A percentile compares a stretch with the other conserved stretches of the same genome.
Evolutionary conservation across 106 monocot species (phyloP).

Genomic region (Acanthochlamys bracteata): DNA sequence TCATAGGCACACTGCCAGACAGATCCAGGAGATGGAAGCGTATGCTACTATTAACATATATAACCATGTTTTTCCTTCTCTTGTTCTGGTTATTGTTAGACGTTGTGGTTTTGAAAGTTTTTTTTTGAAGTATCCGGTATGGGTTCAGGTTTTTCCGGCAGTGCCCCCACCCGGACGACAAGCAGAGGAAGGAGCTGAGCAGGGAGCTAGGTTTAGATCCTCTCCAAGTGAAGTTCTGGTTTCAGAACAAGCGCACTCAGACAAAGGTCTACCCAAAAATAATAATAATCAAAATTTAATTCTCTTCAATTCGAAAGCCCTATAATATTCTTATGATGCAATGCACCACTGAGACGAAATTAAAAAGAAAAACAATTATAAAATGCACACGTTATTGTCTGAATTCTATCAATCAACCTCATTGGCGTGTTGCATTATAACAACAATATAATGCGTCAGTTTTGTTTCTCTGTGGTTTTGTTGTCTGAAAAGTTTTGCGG

Average conservation of each 20-base stretch:
- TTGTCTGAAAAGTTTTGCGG: too few species aligned
- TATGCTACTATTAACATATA: slow-evolving; percentile 33
- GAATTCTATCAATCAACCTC: too few species aligned
- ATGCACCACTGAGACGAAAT: too few species aligned
- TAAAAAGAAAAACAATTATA: too few species aligned
- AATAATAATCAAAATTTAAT: not conserved
- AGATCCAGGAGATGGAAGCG: slow-evolving; percentile 97
- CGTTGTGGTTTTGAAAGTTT: not conserved
- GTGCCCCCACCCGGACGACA: slow-evolving; percentile 97
- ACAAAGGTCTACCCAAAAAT: slow-evolving; percentile 53
- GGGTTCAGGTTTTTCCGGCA: slow-evolving; percentile 79
- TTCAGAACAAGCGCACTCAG: slow-evolving; percentile 99
- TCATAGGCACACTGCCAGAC: slow-evolving; percentile 90
- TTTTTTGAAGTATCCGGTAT: not conserved
- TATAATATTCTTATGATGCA: too few species aligned
- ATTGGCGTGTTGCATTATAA: too few species aligned
- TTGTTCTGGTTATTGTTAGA: not conserved
- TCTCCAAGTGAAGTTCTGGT: slow-evolving; percentile 96
- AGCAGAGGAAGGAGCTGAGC: slow-evolving; percentile 94
- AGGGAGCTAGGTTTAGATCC: slow-evolving; percentile 74
- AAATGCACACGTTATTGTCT: too few species aligned
- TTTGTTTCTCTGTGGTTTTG: too few species aligned
- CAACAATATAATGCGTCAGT: too few species aligned
- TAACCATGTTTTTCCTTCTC: not conserved
- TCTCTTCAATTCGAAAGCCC: not conserved